Base-by-base conservation (phyloP, 1,284 basidiomycete species). In the Melampsora medusae region DNA sequence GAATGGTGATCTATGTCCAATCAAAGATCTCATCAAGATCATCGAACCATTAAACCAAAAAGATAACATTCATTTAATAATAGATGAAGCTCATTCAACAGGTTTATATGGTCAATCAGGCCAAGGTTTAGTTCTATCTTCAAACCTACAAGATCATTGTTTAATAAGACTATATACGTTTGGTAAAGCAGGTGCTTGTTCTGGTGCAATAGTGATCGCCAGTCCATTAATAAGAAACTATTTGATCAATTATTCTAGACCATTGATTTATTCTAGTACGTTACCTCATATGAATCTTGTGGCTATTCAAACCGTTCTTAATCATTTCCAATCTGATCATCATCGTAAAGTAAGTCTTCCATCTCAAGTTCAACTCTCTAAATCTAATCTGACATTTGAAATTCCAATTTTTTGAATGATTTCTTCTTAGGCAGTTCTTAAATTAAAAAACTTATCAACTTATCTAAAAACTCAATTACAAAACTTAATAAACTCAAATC, bases 161-260 rank as follows among this genome's bases (percentile, higher is more conserved):
- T 78, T 78, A 22, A 77, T 81, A 14, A 78, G 81, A 14, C 77
- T 82, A 31, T 80, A 81, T 65, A 82, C 81, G 0, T 83, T 81
- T 67, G 81, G 81, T 22, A 81, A 83, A 61, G 80, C 81, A 33
- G 67, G 70, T 48, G 28, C 64, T 14, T 67, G 49, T 49, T 56
- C 73, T 33, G 65, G 77, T 93, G 95, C 93, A 56, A 90, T 92
- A 2, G 83, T 97, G 4, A 84, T 97, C 31, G 90, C 89, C 53
- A 89, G 86, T 19, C 85, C 87, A 2, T 85, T 92, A 1, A 87
- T 93, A 42, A 88, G 90, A 7, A 88, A 91, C 77, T 97, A 94
- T 83, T 85, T 97, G 25, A 85, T 97, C 81, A 98, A 98, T 82
- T 98, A 97, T 84, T 93, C 93, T 0, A 87, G 95, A 42, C 89